Evolutionary conservation across 192 early-diverging fungal species (phyloP).

Genomic region (Chytriomyces sp.): DNA sequence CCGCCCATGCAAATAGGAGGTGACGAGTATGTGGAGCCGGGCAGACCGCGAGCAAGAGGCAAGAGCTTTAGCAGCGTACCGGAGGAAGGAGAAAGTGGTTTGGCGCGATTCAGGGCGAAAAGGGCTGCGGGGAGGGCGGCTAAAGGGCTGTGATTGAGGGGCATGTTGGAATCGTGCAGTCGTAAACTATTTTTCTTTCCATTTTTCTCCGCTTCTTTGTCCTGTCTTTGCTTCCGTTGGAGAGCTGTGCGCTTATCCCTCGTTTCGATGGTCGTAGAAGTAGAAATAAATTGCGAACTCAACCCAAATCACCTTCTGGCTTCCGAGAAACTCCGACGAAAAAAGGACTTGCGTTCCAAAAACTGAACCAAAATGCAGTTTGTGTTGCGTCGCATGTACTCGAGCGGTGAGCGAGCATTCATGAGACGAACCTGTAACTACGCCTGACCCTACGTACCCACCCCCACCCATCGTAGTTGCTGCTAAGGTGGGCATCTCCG

Average conservation of each 20-base stretch:
- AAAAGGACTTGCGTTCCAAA: background rate
- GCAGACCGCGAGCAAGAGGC: background rate
- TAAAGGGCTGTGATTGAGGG: too few species aligned
- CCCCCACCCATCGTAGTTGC: background rate
- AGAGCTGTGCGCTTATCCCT: too few species aligned
- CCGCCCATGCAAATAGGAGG: background rate
- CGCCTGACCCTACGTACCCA: background rate
- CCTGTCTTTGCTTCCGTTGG: too few species aligned
- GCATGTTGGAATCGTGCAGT: too few species aligned
- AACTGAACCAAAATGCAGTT: too few species aligned
- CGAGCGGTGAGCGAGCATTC: background rate
- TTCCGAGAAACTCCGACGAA: background rate
- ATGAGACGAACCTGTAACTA: background rate
- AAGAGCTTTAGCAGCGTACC: background rate
- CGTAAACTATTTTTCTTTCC: too few species aligned
- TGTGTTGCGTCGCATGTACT: background rate
- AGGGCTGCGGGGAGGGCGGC: background rate
- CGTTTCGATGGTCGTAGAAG: too few species aligned
- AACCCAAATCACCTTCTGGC: background rate
- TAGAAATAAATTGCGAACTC: background rate
- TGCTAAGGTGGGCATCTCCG: too few species aligned
- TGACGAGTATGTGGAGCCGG: background rate
- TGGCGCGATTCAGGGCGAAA: background rate
- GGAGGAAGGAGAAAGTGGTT: background rate
- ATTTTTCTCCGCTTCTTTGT: too few species aligned